Base-by-base conservation (phyloP, 2,329 filamentous ascomycete species). In the Coleophoma cylindrospora region DNA sequence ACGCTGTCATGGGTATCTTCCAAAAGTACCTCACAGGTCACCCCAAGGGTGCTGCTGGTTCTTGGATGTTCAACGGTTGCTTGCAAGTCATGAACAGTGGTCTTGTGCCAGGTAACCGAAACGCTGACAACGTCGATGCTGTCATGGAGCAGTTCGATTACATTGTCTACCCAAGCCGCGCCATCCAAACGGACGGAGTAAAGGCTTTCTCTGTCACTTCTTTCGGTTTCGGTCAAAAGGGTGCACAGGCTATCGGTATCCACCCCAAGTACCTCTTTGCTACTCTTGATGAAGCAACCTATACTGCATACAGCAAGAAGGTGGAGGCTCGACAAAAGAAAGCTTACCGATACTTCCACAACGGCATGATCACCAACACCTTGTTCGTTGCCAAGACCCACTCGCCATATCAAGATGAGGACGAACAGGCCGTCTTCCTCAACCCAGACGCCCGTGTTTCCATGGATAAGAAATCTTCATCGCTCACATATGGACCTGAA, bases 51-150 rank as follows among this genome's bases (percentile, higher is more conserved):
- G 92, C 94, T 64, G 94, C 94, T 53, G 94, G 94, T 77, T 94
- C 92, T 45, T 99, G 94, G 91, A 99, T 99, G 94, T 85, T 99
- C 81, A 99, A 99, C 77, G 94, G 94, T 58, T 94, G 89, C 69
- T 76, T 99, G 68, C 94, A 99, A 70, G 90, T 96, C 43, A 82
- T 99, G 62, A 95, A 97, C 77, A 86, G 81, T 47, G 94, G 94
- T 65, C 77, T 99, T 45, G 92, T 99, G 21, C 94, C 94, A 13
- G 94, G 94, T 53, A 99, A 99, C 76, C 87, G 91, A 64, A 99
- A 99, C 63, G 94, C 94, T 47, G 94, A 99, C 75, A 99, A 99
- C 60, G 84, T 99, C 49, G 94, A 99, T 68, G 83, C 91, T 67
- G 79, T 91, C 60, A 95, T 99, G 88, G 92, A 97, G 79, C 82